A percentile compares a stretch with the other conserved stretches of the same genome.
Conservation (phyloP, 2,329 filamentous ascomycete genomes). For the Claviceps lovelessii region DNA sequence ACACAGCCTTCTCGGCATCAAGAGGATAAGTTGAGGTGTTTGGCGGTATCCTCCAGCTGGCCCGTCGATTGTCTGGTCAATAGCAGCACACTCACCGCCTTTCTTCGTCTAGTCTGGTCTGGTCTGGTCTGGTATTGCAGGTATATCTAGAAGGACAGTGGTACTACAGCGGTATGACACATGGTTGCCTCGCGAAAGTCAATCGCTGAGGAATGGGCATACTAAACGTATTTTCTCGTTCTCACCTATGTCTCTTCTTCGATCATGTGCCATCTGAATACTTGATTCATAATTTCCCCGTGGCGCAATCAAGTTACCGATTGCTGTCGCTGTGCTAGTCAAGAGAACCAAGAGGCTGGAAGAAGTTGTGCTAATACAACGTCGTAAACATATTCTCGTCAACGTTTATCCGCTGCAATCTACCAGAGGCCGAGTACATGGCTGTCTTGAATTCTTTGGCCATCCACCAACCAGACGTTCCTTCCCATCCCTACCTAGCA, state of each 20-base stretch:
- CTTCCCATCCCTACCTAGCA: neutral
- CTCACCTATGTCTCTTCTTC: neutral
- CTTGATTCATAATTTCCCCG: neutral
- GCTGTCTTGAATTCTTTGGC: neutral
- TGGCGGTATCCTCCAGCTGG: too few relatives aligned
- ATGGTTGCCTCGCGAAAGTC: too few relatives aligned
- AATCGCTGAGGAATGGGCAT: too few relatives aligned
- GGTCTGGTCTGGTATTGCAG: too few relatives aligned
- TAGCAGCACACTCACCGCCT: too few relatives aligned
- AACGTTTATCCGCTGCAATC: neutral
- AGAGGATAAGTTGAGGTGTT: too few relatives aligned
- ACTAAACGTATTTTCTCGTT: neutral
- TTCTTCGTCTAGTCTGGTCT: too few relatives aligned
- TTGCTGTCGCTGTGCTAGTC: neutral
- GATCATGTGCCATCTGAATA: neutral
- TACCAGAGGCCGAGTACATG: neutral
- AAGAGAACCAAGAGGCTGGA: neutral
- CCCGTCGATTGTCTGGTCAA: too few relatives aligned
- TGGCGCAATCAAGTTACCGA: too few relatives aligned
- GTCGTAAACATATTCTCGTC: neutral
- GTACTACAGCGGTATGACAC: too few relatives aligned
- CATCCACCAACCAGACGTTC: neutral
- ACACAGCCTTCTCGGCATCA: too few relatives aligned
- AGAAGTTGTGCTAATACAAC: neutral
- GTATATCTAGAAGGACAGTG: too few relatives aligned